Conservation (phyloP, 2,329 filamentous ascomycete species). For the Aureobasidium sp. region DNA sequence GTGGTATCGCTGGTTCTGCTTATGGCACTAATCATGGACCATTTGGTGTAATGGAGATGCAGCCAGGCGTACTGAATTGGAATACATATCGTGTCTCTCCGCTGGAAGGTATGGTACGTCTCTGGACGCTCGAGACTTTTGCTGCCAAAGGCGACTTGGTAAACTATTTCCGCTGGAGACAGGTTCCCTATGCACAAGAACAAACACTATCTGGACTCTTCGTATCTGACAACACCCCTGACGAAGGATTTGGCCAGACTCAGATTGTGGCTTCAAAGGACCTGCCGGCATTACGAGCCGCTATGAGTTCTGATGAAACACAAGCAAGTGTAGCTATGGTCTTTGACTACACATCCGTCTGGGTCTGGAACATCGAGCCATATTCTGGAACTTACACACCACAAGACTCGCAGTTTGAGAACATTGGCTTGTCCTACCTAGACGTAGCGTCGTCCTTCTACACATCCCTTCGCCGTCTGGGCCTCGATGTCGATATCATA, state of each 20-base stretch:
- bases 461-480: conserved; percentile 17
- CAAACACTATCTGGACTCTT: conserved; percentile 18
- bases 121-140: conserved; percentile 19
- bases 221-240: conserved; percentile 15
- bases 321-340: conserved; percentile 17
- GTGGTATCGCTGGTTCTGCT: conserved; percentile 16
- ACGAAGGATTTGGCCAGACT: conserved; percentile 16
- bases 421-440: conserved; percentile 13
- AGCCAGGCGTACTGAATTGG: conserved; percentile 20
- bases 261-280: conserved; percentile 16
- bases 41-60: conserved; percentile 20
- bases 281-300: conserved; percentile 11
- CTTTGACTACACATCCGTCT: conserved; percentile 17
- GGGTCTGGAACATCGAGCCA: conserved; percentile 19
- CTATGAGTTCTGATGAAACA: background rate
- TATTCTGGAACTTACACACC: conserved; percentile 17
- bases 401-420: conserved; percentile 16
- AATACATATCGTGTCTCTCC: conserved; percentile 19
- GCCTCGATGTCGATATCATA: conserved; percentile 18
- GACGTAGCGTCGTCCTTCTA: conserved; percentile 18
- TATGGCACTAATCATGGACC: conserved; percentile 15
- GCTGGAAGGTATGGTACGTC: conserved; percentile 18
- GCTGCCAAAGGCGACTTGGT: conserved; percentile 18
- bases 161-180: conserved; percentile 20
- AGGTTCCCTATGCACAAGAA: conserved; percentile 18